Evolutionary conservation across 306 rosid genomes (phyloP), one percentile per base, ranked within the genome.

Genomic region (Cucurbita pepo): DNA sequence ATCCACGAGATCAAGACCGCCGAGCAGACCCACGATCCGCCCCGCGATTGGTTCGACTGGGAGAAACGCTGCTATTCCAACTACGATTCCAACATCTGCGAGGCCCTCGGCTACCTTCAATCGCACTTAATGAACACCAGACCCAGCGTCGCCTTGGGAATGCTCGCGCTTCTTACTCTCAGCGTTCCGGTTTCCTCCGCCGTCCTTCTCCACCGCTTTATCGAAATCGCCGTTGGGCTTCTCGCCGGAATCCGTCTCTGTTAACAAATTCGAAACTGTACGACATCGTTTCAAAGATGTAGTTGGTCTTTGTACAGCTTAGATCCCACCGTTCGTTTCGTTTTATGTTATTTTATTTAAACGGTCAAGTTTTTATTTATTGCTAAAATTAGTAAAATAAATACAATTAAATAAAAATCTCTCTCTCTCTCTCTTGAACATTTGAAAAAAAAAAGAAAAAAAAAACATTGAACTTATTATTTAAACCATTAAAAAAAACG

Each of bases 21-120:
- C 2, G 82, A 78, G 59, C 72, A 74, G 14, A 65, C 66, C 37
- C 67, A 62, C 8, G 79, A 74, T 34, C 79, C 81, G 47, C 85
- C 85, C 41, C 77, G 55, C 5, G 69, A 74, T 1, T 81, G 85
- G 85, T 22, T 63, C 59, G 77, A 75, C 1, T 81, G 85, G 85
- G 85, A 81, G 66, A 81, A 81, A 67, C 61, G 34, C 18, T 61
- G 21, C 22, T 75, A 78, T 36, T n/a, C 79, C 14, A 9, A 18
- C 5, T 76, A 82, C 40, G 81, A 79, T 69, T 77, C 76, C 0
- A 14, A 58, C 44, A 71, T 82, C 48, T 79, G 81, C 12, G 55
- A 61, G 1, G 13, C 74, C 4, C 57, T 77, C 4, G 86, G 86
- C 3, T 67, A 56, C 13, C 22, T 82, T 1, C 86, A 82, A 21